phyloP scores from a whole-genome alignment of 192 early-diverging fungal species.

The Rhizophagus prolifer region DNA sequence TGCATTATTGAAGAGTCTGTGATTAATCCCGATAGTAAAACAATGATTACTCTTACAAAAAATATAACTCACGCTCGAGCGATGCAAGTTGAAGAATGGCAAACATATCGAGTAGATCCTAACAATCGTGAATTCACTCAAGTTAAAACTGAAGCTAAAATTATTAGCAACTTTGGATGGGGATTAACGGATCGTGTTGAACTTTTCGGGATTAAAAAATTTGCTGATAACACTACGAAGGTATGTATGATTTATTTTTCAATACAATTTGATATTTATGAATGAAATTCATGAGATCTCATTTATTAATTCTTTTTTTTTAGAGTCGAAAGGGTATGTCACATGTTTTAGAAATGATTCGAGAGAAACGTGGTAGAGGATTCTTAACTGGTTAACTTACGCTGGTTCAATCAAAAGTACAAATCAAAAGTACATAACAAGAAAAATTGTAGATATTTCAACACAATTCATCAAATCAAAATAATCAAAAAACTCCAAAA shows the following conservation, averaged over 20 bases:
- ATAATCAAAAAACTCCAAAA: too few relatives aligned
- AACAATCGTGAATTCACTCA: constrained; percentile 60
- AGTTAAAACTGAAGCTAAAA: constrained; percentile 78
- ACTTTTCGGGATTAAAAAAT: constrained; percentile 81
- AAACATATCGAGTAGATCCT: constrained; percentile 65
- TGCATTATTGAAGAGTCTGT: constrained; percentile 90
- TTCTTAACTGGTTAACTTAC: not conserved
- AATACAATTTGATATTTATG: not conserved
- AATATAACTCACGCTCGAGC: constrained; percentile 93
- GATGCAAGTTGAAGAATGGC: constrained; percentile 91
- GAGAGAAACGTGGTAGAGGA: constrained; percentile 39
- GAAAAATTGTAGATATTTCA: not conserved
- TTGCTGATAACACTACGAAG: constrained; percentile 76
- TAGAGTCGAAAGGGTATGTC: constrained; percentile 50
- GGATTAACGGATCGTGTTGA: constrained; percentile 82
- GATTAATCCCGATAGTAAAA: constrained; percentile 73
- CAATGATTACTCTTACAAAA: constrained; percentile 79
- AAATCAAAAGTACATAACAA: not conserved
- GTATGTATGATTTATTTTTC: constrained; percentile 35
- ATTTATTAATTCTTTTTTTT: not conserved
- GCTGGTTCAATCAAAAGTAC: not conserved
- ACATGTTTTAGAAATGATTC: constrained; percentile 49
- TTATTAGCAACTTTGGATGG: constrained; percentile 87
- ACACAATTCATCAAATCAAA: too few relatives aligned
- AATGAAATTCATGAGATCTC: not conserved